phyloP scores from a whole-genome alignment of 1,139 yeast genomes.

The Sugiyamaella sp. region DNA sequence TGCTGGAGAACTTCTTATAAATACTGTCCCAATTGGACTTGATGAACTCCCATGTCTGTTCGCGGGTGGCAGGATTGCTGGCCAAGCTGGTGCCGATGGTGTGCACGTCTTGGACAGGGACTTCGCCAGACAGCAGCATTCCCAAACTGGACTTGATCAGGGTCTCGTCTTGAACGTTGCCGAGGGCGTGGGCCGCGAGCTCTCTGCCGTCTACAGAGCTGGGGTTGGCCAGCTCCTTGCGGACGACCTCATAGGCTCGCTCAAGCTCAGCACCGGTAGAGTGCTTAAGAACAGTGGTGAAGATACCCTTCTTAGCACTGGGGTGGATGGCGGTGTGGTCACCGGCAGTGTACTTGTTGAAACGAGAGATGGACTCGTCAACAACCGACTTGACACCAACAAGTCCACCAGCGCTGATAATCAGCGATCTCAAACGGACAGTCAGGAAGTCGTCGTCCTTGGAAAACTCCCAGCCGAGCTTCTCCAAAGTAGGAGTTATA shows the following conservation, averaged over 20 bases:
- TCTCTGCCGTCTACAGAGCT: slow-evolving; percentile 68
- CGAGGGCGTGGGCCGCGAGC: slow-evolving; percentile 63
- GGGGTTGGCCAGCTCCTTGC: slow-evolving; percentile 57
- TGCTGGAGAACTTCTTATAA: slow-evolving; percentile 53
- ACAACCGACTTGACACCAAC: slow-evolving; percentile 55
- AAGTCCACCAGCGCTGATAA: slow-evolving; percentile 57
- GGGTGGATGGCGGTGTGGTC: slow-evolving; percentile 52
- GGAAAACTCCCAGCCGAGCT: slow-evolving; percentile 44
- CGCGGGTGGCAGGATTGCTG: slow-evolving; percentile 53
- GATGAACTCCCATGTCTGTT: slow-evolving; percentile 58
- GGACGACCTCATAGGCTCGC: slow-evolving; percentile 52
- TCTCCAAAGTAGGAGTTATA: slow-evolving; percentile 49
- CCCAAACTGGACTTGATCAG: slow-evolving; percentile 47
- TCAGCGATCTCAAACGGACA: slow-evolving; percentile 54
- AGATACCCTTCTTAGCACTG: slow-evolving; percentile 57
- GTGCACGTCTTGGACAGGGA: slow-evolving; percentile 76
- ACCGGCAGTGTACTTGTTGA: slow-evolving; percentile 44
- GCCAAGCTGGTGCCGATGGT: slow-evolving; percentile 58
- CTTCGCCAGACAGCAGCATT: slow-evolving; percentile 46
- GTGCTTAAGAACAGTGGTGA: slow-evolving; percentile 53
- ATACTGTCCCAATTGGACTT: slow-evolving; percentile 56
- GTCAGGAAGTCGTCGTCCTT: slow-evolving; percentile 51
- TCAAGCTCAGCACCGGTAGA: slow-evolving; percentile 43
- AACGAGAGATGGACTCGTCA: slow-evolving; percentile 50
- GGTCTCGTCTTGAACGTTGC: slow-evolving; percentile 50